Evolutionary conservation across 768 basidiomycete genomes (phyloP).

Genomic region (Termitomyces heimii): DNA sequence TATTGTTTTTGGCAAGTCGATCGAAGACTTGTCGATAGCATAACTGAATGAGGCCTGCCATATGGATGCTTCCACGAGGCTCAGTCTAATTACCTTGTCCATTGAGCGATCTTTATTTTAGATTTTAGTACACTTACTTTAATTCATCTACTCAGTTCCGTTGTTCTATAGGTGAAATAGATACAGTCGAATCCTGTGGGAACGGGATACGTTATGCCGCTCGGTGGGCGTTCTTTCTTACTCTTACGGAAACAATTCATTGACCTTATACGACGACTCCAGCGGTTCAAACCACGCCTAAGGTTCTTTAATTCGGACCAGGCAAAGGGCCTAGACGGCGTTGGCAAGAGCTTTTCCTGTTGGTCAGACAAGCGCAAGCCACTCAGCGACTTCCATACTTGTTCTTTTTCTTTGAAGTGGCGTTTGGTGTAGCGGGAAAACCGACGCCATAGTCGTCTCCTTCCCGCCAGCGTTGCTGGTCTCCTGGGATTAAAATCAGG

Average conservation of each 20-base stretch:
- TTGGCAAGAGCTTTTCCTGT: constrained; percentile 70
- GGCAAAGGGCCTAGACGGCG: constrained; percentile 48
- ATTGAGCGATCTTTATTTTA: constrained; percentile 37
- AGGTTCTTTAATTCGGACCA: constrained; percentile 77
- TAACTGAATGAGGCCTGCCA: constrained; percentile 60
- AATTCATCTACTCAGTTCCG: neutral
- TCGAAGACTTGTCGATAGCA: constrained; percentile 4
- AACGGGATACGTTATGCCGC: constrained; percentile 52
- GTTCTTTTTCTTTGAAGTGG: too few relatives aligned
- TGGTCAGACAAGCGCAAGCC: constrained; percentile 62
- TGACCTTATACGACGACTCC: neutral
- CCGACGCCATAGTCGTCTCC: too few relatives aligned
- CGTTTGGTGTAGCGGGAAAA: too few relatives aligned
- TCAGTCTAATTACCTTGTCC: constrained; percentile 66
- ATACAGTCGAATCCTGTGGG: constrained; percentile 65
- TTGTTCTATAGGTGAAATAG: constrained; percentile 51
- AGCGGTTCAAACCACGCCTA: constrained; percentile 62
- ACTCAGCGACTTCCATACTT: constrained; percentile 56
- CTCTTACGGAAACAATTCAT: neutral
- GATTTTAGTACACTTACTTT: neutral
- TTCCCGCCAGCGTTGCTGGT: too few relatives aligned
- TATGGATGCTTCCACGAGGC: constrained; percentile 76
- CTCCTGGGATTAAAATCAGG: too few relatives aligned
- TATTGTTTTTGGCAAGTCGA: constrained; percentile 19
- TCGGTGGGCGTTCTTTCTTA: constrained; percentile 31